Conservation (phyloP, 805 yeast species). For the Wickerhamomyces canadensis region DNA sequence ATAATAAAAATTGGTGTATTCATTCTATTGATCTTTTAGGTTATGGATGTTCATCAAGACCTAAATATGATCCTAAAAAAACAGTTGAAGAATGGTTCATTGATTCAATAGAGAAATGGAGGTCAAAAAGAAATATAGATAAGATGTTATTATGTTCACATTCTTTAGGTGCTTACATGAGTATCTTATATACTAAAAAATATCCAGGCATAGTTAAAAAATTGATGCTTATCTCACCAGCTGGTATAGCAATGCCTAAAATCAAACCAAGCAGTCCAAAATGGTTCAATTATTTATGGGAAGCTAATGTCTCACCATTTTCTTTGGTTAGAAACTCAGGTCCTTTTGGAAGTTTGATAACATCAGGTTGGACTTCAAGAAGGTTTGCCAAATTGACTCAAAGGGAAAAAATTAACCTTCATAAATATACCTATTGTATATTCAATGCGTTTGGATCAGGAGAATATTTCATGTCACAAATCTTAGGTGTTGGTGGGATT, state of each 20-base stretch:
- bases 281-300: conserved; percentile 84
- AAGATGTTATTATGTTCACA: conserved; percentile 70
- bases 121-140: conserved; percentile 38
- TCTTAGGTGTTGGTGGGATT: conserved; percentile 86
- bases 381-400: conserved; percentile 59
- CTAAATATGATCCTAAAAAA: conserved; percentile 42
- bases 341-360: conserved; percentile 76
- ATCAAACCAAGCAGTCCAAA: conserved; percentile 49
- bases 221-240: conserved; percentile 82
- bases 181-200: conserved; percentile 59
- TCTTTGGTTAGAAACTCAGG: conserved; percentile 71
- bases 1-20: conserved; percentile 52
- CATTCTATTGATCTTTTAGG: conserved; percentile 89
- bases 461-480: conserved; percentile 81
- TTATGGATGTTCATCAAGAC: conserved; percentile 85
- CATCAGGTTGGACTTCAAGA: conserved; percentile 85
- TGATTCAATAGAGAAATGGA: conserved; percentile 63
- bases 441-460: conserved; percentile 89
- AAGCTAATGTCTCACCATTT: conserved; percentile 81
- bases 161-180: conserved; percentile 87
- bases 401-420: conserved; percentile 48
- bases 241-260: conserved; percentile 61
- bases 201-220: conserved; percentile 59
- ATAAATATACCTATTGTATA: conserved; percentile 74
- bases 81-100: conserved; percentile 34